Evolutionary conservation across 495 filamentous ascomycete genomes (phyloP).

Genomic region (Hypoxylon rickii): DNA sequence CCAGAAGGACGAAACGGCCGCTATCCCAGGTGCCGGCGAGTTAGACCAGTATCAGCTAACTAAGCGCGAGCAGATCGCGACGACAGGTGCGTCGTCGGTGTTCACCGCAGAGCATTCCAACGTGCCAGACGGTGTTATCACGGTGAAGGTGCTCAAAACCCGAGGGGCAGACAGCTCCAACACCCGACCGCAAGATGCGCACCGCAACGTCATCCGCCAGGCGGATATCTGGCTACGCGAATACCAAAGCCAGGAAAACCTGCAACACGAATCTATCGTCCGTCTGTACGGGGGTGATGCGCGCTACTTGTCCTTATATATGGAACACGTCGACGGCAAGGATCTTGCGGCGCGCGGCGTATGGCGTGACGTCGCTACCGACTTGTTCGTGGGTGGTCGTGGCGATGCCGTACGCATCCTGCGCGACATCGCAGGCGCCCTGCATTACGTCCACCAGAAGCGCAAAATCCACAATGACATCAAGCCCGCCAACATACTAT

Average conservation of each 20-base stretch:
- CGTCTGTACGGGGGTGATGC: conserved; percentile 54
- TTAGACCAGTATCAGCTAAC: conserved; percentile 51
- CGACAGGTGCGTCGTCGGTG: conserved; percentile 51
- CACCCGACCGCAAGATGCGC: conserved; percentile 42
- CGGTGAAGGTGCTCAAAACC: conserved; percentile 56
- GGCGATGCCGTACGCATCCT: conserved; percentile 50
- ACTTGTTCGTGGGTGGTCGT: conserved; percentile 47
- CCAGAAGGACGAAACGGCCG: conserved; percentile 46
- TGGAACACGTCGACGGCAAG: conserved; percentile 56
- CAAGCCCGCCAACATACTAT: conserved; percentile 58
- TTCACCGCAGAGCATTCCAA: conserved; percentile 53
- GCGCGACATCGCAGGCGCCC: conserved; percentile 48
- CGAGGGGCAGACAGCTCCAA: conserved; percentile 35
- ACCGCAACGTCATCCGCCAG: conserved; percentile 53
- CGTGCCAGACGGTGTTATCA: conserved; percentile 50
- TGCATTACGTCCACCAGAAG: conserved; percentile 53
- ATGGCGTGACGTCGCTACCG: conserved; percentile 46
- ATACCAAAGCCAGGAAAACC: conserved; percentile 50
- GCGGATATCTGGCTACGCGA: conserved; percentile 57
- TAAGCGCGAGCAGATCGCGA: conserved; percentile 51
- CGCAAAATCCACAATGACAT: conserved; percentile 56
- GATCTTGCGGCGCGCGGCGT: conserved; percentile 46
- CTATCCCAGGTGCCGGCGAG: conserved; percentile 46
- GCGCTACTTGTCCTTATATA: conserved; percentile 54
- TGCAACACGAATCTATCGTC: conserved; percentile 54